These are phyloP conservation scores for Fraxinus angustifolia DNA, from an alignment of 305 asterid species.

Conservation along the genomic window DNA sequence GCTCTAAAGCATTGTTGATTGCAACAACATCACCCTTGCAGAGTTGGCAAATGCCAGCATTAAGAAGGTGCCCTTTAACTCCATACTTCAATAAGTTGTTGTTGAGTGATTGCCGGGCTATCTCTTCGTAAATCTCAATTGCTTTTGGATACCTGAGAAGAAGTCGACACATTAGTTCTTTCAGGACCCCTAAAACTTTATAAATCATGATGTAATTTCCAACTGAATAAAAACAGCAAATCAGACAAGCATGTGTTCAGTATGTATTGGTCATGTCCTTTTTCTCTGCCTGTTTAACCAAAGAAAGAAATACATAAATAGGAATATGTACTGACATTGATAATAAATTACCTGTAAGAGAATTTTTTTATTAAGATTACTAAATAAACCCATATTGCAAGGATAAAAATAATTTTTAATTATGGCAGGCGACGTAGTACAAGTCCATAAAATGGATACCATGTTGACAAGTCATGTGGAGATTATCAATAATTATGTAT, in stretches of 20 bases:
- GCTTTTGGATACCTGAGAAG: conserved; percentile 60
- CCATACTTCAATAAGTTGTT: conserved; percentile 77
- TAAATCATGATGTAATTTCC: conserved; percentile 10
- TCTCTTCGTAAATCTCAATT: conserved; percentile 71
- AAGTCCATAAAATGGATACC: background rate
- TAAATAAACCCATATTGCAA: background rate
- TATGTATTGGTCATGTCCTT: background rate
- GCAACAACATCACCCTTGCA: conserved; percentile 73
- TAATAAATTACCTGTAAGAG: background rate
- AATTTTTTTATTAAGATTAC: background rate
- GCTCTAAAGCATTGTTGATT: conserved; percentile 67
- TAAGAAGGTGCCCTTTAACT: conserved; percentile 82
- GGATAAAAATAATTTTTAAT: background rate
- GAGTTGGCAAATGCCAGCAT: conserved; percentile 83
- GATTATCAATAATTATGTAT: background rate
- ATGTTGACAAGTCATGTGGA: background rate
- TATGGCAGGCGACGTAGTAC: background rate
- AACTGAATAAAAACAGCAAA: conserved; percentile 15
- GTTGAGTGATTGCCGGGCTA: conserved; percentile 65
- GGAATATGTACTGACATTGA: background rate
- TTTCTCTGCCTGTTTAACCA: background rate
- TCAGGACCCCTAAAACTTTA: conserved; percentile 12
- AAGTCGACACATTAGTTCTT: conserved; percentile 16
- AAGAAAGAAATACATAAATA: background rate
- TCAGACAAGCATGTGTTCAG: conserved; percentile 4